These are phyloP conservation scores for Notholithocarpus densiflorus DNA, from an alignment of 306 rosid genomes.

Conservation along the genomic window DNA sequence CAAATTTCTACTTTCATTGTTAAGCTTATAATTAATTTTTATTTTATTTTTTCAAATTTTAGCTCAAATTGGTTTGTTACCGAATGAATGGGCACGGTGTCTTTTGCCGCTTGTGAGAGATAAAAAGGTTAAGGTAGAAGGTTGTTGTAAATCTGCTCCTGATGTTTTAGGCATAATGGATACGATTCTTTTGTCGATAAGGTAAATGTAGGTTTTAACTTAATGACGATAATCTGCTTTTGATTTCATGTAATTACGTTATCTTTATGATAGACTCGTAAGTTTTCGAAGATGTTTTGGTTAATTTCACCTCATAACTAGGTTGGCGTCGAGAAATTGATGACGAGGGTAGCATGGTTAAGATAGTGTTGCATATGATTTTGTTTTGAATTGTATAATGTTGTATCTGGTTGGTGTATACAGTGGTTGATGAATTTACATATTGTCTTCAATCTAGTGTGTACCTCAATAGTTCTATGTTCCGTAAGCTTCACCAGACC, in stretches of 20 bases:
- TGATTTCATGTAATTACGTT: background rate
- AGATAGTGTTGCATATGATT: background rate
- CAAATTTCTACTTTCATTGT: too few relatives aligned
- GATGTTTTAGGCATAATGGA: conserved; percentile 75
- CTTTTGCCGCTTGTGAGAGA: conserved; percentile 82
- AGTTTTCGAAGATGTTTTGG: background rate
- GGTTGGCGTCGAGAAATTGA: background rate
- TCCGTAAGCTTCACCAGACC: conserved; percentile 60
- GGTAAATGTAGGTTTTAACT: conserved; percentile 34
- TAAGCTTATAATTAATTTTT: too few relatives aligned
- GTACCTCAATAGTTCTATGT: conserved; percentile 65
- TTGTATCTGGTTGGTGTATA: background rate
- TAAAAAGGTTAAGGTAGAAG: conserved; percentile 63
- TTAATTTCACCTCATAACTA: background rate
- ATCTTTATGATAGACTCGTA: background rate
- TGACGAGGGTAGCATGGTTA: background rate
- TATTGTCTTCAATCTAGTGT: conserved; percentile 44
- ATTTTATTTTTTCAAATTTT: too few relatives aligned
- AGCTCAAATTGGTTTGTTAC: conserved; percentile 4
- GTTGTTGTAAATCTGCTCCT: conserved; percentile 68
- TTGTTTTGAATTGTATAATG: background rate
- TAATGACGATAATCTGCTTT: background rate
- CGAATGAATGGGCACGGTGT: conserved; percentile 95
- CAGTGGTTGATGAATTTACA: conserved; percentile 16
- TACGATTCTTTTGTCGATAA: conserved; percentile 60